Base-by-base conservation (phyloP, 2,329 filamentous ascomycete genomes). In the Trichoderma arundinaceum region DNA sequence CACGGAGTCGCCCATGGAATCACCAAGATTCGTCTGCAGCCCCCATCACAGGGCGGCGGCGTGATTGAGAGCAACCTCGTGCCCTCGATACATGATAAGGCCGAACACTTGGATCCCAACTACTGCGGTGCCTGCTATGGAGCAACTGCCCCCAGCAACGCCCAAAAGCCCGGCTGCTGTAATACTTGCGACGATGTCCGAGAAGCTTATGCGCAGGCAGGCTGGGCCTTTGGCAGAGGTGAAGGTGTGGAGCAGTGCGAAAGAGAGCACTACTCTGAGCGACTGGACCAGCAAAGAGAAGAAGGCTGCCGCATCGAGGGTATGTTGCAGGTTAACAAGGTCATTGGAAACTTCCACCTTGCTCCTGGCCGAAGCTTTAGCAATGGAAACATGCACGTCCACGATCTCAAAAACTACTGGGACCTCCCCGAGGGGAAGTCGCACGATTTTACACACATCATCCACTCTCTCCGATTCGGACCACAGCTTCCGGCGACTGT, bases 311-410 rank as follows among this genome's bases (percentile, higher is more conserved):
- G 95, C 58, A 91, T 99, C 69, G 93, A 97, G 77, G 95, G 95
- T 67, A 88, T 88, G 44, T 86, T 99, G 72, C 91, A 92, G 54
- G 96, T 99, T 71, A 99, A 99, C 85, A 99, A 99, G 81, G 95
- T 99, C 32, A 86, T 99, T 63, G 95, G 95, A 65, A 99, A 99
- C 82, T 99, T 99, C 85, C 95, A 99, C 79, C 90, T 99, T 72
- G 95, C 96, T 1, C 95, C 95, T 1, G 95, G 95, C 72, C 92
- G 94, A 79, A 94, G 90, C 77, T 98, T 98, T 85, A 96, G 91
- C 78, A 96, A 92, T 74, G 93, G 92, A 71, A 96, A 97, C 81
- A 90, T 98, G 87, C 95, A 99, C 80, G 92, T 97, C 19, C 95
- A 99, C 81, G 96, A 99, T 75, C 83, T 99, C 69, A 93, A 97